Evolutionary conservation across 2,329 filamentous ascomycete genomes (phyloP).

Genomic region (Fusarium aywerte): DNA sequence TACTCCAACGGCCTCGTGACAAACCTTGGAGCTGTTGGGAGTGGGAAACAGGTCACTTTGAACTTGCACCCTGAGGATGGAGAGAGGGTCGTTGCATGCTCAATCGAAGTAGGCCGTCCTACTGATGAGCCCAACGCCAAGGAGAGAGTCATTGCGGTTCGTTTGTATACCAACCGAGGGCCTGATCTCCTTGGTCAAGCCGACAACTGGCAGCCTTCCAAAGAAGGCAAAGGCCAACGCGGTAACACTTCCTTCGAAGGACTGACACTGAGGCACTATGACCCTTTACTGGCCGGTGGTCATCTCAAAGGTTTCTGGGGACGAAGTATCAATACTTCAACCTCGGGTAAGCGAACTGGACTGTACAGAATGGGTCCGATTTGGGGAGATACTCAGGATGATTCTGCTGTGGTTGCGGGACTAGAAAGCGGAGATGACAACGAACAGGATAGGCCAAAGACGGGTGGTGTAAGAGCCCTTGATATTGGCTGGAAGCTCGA

Average conservation of each 20-base stretch:
- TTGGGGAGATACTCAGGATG: constrained; percentile 1
- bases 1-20: not conserved
- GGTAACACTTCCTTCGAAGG: not conserved
- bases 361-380: not conserved
- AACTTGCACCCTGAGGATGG: not conserved
- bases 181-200: not conserved
- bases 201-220: not conserved
- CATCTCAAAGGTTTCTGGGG: constrained; percentile 11
- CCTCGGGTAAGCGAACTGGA: not conserved
- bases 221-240: not conserved
- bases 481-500: not conserved
- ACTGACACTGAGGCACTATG: not conserved
- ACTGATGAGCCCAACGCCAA: not conserved
- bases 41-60: not conserved
- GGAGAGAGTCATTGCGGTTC: not conserved
- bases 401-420: not conserved
- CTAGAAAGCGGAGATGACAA: not conserved
- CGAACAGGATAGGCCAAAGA: not conserved
- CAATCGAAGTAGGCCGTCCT: not conserved
- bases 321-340: not conserved
- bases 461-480: not conserved
- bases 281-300: not conserved
- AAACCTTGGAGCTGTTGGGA: not conserved
- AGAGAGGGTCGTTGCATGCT: not conserved
- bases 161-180: not conserved